Evolutionary conservation across 257 asterid genomes (phyloP).

Genomic region (Scutellaria minor): DNA sequence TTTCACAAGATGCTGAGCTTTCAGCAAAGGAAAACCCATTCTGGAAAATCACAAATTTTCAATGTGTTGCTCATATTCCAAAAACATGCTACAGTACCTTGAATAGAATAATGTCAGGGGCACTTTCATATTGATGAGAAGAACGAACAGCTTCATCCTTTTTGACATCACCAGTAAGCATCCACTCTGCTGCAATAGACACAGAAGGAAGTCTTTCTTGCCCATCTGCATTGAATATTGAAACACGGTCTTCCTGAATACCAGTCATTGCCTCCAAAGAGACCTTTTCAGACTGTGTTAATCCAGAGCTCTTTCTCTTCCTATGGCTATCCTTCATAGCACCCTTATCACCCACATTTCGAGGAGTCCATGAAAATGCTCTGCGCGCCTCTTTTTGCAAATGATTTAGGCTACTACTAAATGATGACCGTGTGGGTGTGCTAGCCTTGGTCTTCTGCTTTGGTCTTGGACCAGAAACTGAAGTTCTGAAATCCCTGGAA

Average conservation of each 20-base stretch:
- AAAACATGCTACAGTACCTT: constrained; percentile 60
- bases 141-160: constrained; percentile 95
- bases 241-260: constrained; percentile 84
- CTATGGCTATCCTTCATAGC: constrained; percentile 76
- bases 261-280: constrained; percentile 95
- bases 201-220: constrained; percentile 92
- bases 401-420: constrained; percentile 84
- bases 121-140: constrained; percentile 91
- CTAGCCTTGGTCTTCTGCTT: constrained; percentile 78
- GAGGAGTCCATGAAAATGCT: constrained; percentile 98
- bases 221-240: constrained; percentile 78
- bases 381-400: constrained; percentile 97
- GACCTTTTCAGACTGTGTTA: constrained; percentile 81
- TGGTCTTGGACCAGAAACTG: constrained; percentile 72
- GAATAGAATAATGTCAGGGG: constrained; percentile 91
- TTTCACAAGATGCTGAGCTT: constrained; percentile 13
- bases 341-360: constrained; percentile 78
- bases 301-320: constrained; percentile 93
- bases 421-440: constrained; percentile 80
- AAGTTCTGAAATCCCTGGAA: constrained; percentile 71
- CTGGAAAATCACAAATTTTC: constrained; percentile 17
- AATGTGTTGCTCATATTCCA: constrained; percentile 16
- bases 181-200: constrained; percentile 95
- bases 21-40: constrained; percentile 25
- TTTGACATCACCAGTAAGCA: constrained; percentile 81